A percentile compares a stretch with the other conserved stretches of the same genome.
These are phyloP conservation scores for Capsicum chinense DNA, from an alignment of 257 asterid genomes.

Conservation along the genomic window DNA sequence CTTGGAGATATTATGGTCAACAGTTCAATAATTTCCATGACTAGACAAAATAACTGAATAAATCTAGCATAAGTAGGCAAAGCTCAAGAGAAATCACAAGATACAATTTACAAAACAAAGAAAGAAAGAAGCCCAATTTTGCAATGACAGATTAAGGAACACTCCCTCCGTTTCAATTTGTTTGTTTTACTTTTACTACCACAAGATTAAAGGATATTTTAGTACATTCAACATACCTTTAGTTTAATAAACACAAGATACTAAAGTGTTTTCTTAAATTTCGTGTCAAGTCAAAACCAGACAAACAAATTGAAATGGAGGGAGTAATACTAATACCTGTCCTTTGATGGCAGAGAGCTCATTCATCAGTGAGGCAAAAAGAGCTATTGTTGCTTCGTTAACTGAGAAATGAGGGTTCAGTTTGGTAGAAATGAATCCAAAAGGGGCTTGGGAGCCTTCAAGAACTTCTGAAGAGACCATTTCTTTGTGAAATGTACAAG, in stretches of 20 bases:
- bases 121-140: not conserved
- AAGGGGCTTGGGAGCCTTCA: conserved; percentile 9
- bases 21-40: not conserved
- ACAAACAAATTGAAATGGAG: too few species aligned
- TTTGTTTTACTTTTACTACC: too few species aligned
- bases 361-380: conserved; percentile 31
- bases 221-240: too few species aligned
- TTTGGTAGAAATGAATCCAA: conserved; percentile 37
- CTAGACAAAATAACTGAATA: not conserved
- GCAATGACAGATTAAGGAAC: not conserved
- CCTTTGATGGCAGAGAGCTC: conserved; percentile 32
- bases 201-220: too few species aligned
- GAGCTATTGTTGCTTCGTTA: conserved; percentile 31
- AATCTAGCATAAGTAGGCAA: not conserved
- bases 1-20: conserved; percentile 16
- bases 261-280: too few species aligned
- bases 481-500: not conserved
- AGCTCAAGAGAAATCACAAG: not conserved
- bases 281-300: too few species aligned
- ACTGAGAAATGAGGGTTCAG: conserved; percentile 39
- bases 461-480: conserved; percentile 31
- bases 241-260: too few species aligned
- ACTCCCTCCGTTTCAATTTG: too few species aligned
- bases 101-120: not conserved
- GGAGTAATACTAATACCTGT: conserved; percentile 20